Evolutionary conservation across 2,329 filamentous ascomycete genomes (phyloP).

Genomic region (Calcarisporium arbuscula): DNA sequence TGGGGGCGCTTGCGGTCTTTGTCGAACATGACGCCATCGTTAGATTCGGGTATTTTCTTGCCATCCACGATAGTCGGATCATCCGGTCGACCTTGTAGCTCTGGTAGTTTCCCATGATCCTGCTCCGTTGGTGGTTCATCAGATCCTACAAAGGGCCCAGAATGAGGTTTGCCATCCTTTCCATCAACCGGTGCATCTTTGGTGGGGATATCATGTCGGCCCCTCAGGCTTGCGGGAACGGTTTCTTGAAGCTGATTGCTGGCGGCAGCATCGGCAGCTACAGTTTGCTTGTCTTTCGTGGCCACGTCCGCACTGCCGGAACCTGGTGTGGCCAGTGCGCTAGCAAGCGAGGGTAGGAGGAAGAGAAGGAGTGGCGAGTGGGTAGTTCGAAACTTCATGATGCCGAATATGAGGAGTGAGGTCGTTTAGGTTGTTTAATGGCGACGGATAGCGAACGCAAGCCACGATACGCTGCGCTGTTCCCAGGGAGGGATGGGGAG

Average conservation of each 20-base stretch:
- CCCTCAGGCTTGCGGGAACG: constrained; percentile 24
- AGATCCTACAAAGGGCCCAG: constrained; percentile 70
- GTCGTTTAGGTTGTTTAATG: too few relatives aligned
- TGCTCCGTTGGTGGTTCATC: constrained; percentile 25
- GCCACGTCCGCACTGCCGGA: constrained; percentile 17
- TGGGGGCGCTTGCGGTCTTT: constrained; percentile 69
- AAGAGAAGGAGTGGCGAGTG: constrained; percentile 54
- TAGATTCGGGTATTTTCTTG: constrained; percentile 54
- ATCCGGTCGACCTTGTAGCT: constrained; percentile 42
- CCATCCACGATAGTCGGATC: constrained; percentile 51
- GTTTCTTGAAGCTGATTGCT: too few relatives aligned
- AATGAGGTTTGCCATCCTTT: constrained; percentile 87
- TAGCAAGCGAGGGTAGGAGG: constrained; percentile 49
- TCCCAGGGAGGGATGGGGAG: too few relatives aligned
- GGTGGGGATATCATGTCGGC: constrained; percentile 33
- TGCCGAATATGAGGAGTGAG: constrained; percentile 21
- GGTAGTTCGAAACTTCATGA: constrained; percentile 54
- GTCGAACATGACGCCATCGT: constrained; percentile 91
- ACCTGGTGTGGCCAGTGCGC: constrained; percentile 30
- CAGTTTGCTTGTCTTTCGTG: constrained; percentile 13
- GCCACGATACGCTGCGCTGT: too few relatives aligned
- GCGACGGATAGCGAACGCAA: too few relatives aligned
- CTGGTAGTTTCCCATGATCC: constrained; percentile 31
- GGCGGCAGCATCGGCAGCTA: constrained; percentile 19
- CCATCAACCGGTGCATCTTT: constrained; percentile 89